These are phyloP conservation scores for Aspergillus ustus DNA, from an alignment of 2,329 filamentous ascomycete species.

Conservation along the genomic window DNA sequence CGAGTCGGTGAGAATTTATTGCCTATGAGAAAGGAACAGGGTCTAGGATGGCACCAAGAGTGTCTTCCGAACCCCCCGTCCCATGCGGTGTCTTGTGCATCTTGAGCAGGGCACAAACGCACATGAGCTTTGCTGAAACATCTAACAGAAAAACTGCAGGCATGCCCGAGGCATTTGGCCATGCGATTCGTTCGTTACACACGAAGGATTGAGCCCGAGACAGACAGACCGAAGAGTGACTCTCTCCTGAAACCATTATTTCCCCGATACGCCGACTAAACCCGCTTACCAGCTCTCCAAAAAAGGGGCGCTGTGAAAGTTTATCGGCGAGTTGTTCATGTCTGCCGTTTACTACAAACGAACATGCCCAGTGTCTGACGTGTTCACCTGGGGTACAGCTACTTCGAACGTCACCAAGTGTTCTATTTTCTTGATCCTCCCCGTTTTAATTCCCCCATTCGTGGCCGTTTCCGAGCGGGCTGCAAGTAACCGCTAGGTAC, in stretches of 20 bases:
- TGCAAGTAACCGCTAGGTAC: constrained; percentile 30
- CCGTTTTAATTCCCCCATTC: constrained; percentile 25
- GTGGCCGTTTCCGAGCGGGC: constrained; percentile 24
- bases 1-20: constrained; percentile 27
- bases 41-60: constrained; percentile 6
- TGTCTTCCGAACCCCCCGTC: constrained; percentile 1
- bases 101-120: constrained; percentile 21
- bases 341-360: constrained; percentile 6
- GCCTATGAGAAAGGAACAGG: constrained; percentile 10
- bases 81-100: constrained; percentile 14
- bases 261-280: neutral
- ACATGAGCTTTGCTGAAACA: constrained; percentile 21
- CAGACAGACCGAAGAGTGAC: neutral
- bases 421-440: constrained; percentile 14
- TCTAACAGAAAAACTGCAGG: constrained; percentile 20
- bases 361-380: constrained; percentile 3
- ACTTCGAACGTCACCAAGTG: constrained; percentile 6
- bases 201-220: constrained; percentile 9
- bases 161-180: constrained; percentile 19
- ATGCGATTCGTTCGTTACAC: constrained; percentile 24
- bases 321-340: neutral
- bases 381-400: constrained; percentile 6
- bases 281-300: constrained; percentile 1
- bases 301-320: neutral
- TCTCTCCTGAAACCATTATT: constrained; percentile 4